Base-by-base conservation (phyloP, 495 filamentous ascomycete genomes). In the Penicillium alfredii region DNA sequence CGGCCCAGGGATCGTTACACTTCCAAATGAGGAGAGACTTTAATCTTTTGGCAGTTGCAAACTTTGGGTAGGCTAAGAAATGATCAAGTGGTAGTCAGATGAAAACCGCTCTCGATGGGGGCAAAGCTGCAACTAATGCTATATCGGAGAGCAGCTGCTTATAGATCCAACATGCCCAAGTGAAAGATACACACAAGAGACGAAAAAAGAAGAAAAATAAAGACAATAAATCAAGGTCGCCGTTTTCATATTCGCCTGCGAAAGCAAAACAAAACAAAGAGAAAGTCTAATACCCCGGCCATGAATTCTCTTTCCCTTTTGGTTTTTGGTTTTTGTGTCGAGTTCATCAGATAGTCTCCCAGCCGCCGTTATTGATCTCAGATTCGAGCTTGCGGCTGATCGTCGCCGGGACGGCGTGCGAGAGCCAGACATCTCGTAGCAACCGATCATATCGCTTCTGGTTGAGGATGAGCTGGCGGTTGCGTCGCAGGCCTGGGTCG, bases 301-400 rank as follows among this genome's bases (percentile, higher is more conserved):
- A 34, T 18, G 9, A 3, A 6, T 8, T 18, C 9, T 9, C 14
- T 34, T 13, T 34, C 20, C 9, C n/a, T 7, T 18, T 18, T 9
- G n/a, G 9, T 18, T 22, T 3, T 34, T 6, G 9, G n/a, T n/a
- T n/a, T 15, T 8, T n/a, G 2, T n/a, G n/a, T 24, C 22, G 22
- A 24, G 8, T n/a, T 45, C 48, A 38, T 56, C 61, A 87, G 35
- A 89, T 78, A 14, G 89, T 94, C 65, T 98, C 92, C 92, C 92
- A 98, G 2, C 92, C 92, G 5, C 92, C 92, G 45, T 83, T 94
- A 54, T 97, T 97, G 27, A 94, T 84, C 52, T 98, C 92, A 8
- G 82, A 82, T 66, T 98, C 92, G 42, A 97, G 63, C 58, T 88
- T 88, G 43, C 92, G 71, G 35, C 81, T 81, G 52, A 98, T 94